Evolutionary conservation across 805 yeast species (phyloP), one percentile per base, ranked within the genome.

Genomic region (Ogataea angusta): DNA sequence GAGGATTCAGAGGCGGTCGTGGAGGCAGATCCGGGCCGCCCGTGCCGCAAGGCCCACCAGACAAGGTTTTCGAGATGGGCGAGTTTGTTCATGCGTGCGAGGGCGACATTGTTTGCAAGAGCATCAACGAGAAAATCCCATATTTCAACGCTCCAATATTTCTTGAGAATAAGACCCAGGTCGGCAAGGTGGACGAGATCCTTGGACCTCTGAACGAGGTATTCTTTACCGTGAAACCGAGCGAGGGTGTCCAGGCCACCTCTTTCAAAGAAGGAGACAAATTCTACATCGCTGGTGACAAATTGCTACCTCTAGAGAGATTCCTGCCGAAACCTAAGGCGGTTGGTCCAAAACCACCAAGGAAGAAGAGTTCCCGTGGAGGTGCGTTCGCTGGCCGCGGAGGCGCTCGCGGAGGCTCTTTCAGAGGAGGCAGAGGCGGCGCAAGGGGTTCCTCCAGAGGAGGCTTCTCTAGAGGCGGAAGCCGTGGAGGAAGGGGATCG

Each of bases 131-230:
- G 43, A 91, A 91, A 72, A 75, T 93, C 54, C 99, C 99, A 59
- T 93, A 91, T 67, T 93, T 93, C 78, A 93, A 93, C 69, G 99
- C 99, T 19, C 99, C 99, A 63, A 90, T 93, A 57, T 93, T 84
- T 66, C 76, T 93, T 54, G 98, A 93, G 65, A 91, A 93, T 75
- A 93, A 93, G 68, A 84, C 95, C 18, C 93, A 85, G 62, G 82
- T 93, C 34, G 99, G 99, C 57, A 93, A 93, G 67, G 95, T 93
- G 44, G 99, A 93, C 64, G 99, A 93, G 73, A 93, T 93, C 49
- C 76, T 93, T 53, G 99, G 99, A 37, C 98, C 99, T 34, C 70
- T 93, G 63, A 93, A 93, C 63, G 99, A 93, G 69, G 97, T 93
- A n/a, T 91, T 77, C 63, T 93, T 93, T 76, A 93, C 99, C 27